Evolutionary conservation across 129 eudicot species (phyloP).

Genomic region (Solidago caesia): DNA sequence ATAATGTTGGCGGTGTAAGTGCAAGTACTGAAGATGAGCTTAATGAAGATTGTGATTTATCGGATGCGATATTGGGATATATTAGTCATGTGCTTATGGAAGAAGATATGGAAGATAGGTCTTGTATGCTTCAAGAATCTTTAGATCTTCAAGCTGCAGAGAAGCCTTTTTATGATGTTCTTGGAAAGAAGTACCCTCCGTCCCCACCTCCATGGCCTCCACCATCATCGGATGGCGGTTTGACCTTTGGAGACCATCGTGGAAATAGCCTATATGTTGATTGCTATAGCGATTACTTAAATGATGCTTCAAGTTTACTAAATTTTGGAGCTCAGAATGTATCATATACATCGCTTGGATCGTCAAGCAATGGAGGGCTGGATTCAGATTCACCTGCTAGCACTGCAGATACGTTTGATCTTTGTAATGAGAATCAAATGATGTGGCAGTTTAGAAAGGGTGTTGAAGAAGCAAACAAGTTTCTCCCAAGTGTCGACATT

Average conservation of each 20-base stretch:
- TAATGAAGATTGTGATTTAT: conserved; percentile 68
- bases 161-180: conserved; percentile 61
- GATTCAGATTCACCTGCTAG: conserved; percentile 60
- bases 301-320: conserved; percentile 22
- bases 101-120: conserved; percentile 59
- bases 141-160: conserved; percentile 72
- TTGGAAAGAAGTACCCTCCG: conserved; percentile 62
- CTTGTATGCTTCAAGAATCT: conserved; percentile 60
- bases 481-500: conserved; percentile 45
- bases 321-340: conserved; percentile 29
- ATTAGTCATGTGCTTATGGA: conserved; percentile 66
- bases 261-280: conserved; percentile 22
- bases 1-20: conserved; percentile 25
- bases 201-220: conserved; percentile 52
- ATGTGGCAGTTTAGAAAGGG: conserved; percentile 68
- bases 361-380: conserved; percentile 40
- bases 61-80: conserved; percentile 57
- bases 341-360: conserved; percentile 27
- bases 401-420: conserved; percentile 43
- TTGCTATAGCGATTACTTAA: conserved; percentile 32
- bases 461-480: conserved; percentile 75
- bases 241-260: conserved; percentile 32
- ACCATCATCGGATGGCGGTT: conserved; percentile 26
- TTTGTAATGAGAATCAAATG: conserved; percentile 47
- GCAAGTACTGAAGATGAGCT: conserved; percentile 49